These are phyloP conservation scores for Papilionanthe hybrid DNA, from an alignment of 116 monocot genomes.

Conservation along the genomic window DNA sequence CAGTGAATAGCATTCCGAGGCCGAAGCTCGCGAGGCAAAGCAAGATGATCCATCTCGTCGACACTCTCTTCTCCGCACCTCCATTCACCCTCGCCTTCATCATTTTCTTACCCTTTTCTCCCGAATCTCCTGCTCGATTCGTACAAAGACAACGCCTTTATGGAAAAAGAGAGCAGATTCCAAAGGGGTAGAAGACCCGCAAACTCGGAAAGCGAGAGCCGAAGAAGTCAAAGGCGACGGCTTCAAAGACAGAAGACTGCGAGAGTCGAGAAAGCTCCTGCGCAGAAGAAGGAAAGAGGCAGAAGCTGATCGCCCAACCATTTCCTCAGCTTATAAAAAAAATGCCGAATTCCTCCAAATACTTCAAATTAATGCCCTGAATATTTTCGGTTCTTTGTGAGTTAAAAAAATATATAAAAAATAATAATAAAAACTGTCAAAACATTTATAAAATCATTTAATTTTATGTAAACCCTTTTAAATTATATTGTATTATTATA, in stretches of 20 bases:
- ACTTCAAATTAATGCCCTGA: background rate
- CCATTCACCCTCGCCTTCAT: constrained; percentile 10
- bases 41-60: constrained; percentile 18
- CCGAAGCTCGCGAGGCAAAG: constrained; percentile 21
- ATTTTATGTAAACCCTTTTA: too few species aligned
- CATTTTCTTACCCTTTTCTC: background rate
- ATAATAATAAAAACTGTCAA: too few species aligned
- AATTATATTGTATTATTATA: too few species aligned
- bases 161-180: background rate
- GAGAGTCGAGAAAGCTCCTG: background rate
- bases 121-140: constrained; percentile 5
- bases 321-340: background rate
- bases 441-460: too few species aligned
- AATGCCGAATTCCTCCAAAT: background rate
- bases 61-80: constrained; percentile 12
- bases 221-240: constrained; percentile 10
- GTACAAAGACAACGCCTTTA: background rate
- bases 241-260: background rate
- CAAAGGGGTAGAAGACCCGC: background rate
- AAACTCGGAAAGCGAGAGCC: background rate
- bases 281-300: background rate
- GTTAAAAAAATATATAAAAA: too few species aligned
- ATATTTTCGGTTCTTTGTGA: too few species aligned
- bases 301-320: background rate
- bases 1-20: constrained; percentile 22